Evolutionary conservation across 2,329 filamentous ascomycete species (phyloP).

Genomic region (Hypoxylon sp.): DNA sequence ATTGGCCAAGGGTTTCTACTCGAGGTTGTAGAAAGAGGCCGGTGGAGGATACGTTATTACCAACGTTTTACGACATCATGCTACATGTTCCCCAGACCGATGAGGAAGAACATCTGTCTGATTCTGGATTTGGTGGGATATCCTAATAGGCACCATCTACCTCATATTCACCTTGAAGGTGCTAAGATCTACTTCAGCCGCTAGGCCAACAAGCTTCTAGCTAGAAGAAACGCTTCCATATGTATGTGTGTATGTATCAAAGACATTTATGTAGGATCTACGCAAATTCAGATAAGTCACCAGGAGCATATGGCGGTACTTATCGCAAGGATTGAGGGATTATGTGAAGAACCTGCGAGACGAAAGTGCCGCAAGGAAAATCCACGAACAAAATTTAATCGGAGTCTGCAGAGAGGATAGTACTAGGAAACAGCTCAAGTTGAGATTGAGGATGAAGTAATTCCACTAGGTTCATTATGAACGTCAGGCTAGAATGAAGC

Average conservation of each 20-base stretch:
- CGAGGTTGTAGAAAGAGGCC: neutral
- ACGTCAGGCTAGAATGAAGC: no score
- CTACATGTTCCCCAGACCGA: neutral
- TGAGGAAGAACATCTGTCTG: neutral
- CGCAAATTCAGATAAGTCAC: neutral
- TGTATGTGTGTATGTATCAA: neutral
- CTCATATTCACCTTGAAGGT: neutral
- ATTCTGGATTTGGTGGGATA: neutral
- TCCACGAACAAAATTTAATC: no score
- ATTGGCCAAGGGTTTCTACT: conserved; percentile 1
- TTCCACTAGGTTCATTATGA: no score
- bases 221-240: neutral
- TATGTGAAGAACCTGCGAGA: no score
- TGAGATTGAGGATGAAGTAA: no score
- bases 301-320: neutral
- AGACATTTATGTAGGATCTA: neutral
- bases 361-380: no score
- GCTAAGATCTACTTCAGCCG: neutral
- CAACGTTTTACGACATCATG: neutral
- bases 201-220: neutral
- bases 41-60: neutral
- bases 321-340: no score
- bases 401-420: no score
- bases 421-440: no score
- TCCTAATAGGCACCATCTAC: neutral